Conservation (phyloP, 768 basidiomycete species). For the Cubamyces lactineus region DNA sequence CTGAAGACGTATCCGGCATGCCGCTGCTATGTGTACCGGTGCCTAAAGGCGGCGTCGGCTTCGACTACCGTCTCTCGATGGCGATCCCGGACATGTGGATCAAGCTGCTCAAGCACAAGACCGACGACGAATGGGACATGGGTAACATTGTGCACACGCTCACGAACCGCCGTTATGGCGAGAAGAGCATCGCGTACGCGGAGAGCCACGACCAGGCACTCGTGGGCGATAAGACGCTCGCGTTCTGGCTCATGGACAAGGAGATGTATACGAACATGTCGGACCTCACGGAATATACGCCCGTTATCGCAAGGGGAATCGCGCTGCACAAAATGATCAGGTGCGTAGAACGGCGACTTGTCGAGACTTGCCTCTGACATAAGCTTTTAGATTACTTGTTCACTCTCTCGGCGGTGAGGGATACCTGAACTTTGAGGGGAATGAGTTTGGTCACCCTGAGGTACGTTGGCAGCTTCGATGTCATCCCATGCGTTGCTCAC, state of each 20-base stretch:
- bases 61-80: constrained; percentile 98
- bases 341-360: constrained; percentile 44
- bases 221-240: constrained; percentile 97
- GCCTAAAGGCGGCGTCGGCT: constrained; percentile 85
- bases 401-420: constrained; percentile 96
- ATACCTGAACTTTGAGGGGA: constrained; percentile 97
- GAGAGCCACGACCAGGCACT: constrained; percentile 98
- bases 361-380: not conserved
- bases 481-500: constrained; percentile 3
- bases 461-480: constrained; percentile 41
- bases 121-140: constrained; percentile 88
- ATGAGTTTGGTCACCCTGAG: constrained; percentile 98
- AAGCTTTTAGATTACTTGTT: constrained; percentile 67
- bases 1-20: constrained; percentile 99
- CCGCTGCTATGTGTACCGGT: constrained; percentile 87
- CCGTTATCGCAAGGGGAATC: constrained; percentile 84
- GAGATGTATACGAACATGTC: constrained; percentile 99
- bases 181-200: constrained; percentile 91
- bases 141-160: constrained; percentile 86
- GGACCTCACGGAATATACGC: constrained; percentile 78
- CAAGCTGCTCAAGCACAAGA: constrained; percentile 92
- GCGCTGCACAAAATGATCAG: constrained; percentile 98
- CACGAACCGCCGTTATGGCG: constrained; percentile 84
- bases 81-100: constrained; percentile 99
- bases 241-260: constrained; percentile 99